Base-by-base conservation (phyloP, 2,329 filamentous ascomycete genomes). In the Cladorrhinum sp. region DNA sequence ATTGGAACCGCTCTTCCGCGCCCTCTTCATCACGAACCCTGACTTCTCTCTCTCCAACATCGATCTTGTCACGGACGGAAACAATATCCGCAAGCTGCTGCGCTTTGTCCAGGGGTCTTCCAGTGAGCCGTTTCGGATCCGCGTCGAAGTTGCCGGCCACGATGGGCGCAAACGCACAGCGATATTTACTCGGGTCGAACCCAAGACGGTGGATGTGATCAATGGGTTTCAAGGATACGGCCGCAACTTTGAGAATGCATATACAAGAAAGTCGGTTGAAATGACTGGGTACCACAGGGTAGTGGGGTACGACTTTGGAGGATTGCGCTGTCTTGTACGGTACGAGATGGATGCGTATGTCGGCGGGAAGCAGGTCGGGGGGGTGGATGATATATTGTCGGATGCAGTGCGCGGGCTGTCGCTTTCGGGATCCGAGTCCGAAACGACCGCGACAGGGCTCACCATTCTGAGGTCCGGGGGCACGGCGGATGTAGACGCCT, bases 51-150 rank as follows among this genome's bases (percentile, higher is more conserved):
- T 81, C 16, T 26, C 64, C 23, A 46, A 66, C 0, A 63, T 77
- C 52, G 75, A 81, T 64, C 59, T 82, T 10, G 70, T 82, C 20
- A 78, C 74, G 2, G 79, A 81, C 63, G 69, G 77, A 28, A 80
- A 79, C 67, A 80, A 78, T 55, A 73, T 82, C 55, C 76, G 79
- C 28, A 82, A 82, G 66, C 75, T 82, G 20, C 71, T 82, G 1
- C 71, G 71, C 1, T 80, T 82, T 61, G 62, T 80, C 54, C 68
- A 75, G 33, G 72, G 72, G 1, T 55, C 18, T 6, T 61, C 66
- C 46, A 62, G 71, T 30, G 69, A 76, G 14, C 9, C 68, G 4
- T 81, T 81, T 62, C 72, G 69, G n/a, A 78, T 82, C 46, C 60
- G 71, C 1, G 68, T 78, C 26, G 79, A 82, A 61, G 49, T 76